These are phyloP conservation scores for Thalia dealbata DNA, from an alignment of 176 grass and related monocot species.

Conservation along the genomic window DNA sequence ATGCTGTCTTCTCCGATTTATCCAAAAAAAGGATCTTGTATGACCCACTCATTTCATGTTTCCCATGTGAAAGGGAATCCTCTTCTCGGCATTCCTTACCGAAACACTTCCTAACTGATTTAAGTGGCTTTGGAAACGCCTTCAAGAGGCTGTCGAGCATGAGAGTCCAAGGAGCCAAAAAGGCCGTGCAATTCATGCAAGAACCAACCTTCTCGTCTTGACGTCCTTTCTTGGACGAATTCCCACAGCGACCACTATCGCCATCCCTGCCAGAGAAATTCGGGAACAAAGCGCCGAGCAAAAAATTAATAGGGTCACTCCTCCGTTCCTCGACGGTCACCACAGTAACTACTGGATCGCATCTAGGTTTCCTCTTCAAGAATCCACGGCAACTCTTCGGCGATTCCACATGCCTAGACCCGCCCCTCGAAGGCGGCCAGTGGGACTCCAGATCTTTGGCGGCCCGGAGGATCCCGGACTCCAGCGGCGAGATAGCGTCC, in stretches of 20 bases:
- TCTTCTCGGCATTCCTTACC: slow-evolving; percentile 22
- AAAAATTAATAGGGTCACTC: slow-evolving; percentile 19
- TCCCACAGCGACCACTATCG: neutral
- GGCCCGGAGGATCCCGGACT: slow-evolving; percentile 18
- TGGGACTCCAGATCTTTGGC: slow-evolving; percentile 20
- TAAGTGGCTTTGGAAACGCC: slow-evolving; percentile 50
- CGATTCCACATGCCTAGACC: neutral
- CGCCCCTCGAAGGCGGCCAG: slow-evolving; percentile 2
- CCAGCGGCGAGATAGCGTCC: slow-evolving; percentile 28
- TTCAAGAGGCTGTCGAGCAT: slow-evolving; percentile 42
- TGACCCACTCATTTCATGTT: neutral
- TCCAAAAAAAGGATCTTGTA: slow-evolving; percentile 16
- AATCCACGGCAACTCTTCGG: slow-evolving; percentile 8
- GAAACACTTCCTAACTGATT: slow-evolving; percentile 59
- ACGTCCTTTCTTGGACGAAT: slow-evolving; percentile 11
- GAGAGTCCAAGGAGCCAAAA: slow-evolving; percentile 34
- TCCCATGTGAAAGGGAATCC: slow-evolving; percentile 4
- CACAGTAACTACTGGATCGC: slow-evolving; percentile 10
- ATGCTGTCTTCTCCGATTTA: slow-evolving; percentile 11
- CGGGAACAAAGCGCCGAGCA: slow-evolving; percentile 27
- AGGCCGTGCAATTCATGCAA: slow-evolving; percentile 49
- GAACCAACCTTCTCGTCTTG: slow-evolving; percentile 21
- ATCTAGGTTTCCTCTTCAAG: slow-evolving; percentile 6
- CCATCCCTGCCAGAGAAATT: slow-evolving; percentile 12
- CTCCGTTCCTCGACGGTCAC: slow-evolving; percentile 6